These are phyloP conservation scores for Cercis canadensis DNA, from an alignment of 306 rosid species.

Conservation along the genomic window DNA sequence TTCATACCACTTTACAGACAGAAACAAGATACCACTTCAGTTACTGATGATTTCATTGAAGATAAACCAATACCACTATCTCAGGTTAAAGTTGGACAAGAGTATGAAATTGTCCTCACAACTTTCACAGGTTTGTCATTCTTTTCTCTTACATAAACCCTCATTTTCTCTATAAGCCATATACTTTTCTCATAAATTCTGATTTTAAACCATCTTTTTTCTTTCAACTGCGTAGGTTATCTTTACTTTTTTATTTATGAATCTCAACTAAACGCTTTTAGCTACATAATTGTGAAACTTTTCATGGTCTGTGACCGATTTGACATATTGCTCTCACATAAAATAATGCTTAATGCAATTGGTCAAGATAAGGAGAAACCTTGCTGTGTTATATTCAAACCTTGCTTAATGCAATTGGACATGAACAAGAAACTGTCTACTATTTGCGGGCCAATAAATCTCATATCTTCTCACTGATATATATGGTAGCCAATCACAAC, in stretches of 20 bases:
- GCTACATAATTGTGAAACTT: background rate
- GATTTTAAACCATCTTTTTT: no score
- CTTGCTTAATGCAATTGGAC: no score
- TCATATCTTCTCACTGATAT: background rate
- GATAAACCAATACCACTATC: conserved; percentile 81
- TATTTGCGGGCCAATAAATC: conserved; percentile 5
- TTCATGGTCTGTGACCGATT: background rate
- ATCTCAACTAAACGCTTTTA: conserved; percentile 10
- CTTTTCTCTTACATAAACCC: background rate
- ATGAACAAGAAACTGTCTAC: conserved; percentile 14
- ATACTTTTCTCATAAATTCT: background rate
- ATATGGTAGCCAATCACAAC: conserved; percentile 11
- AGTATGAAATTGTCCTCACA: conserved; percentile 87
- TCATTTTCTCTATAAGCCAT: background rate
- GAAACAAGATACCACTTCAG: conserved; percentile 38
- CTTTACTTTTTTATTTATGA: background rate
- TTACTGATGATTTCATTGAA: conserved; percentile 69
- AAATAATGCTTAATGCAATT: background rate
- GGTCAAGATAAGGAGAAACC: background rate
- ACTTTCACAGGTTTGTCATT: conserved; percentile 79
- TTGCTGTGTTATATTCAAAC: background rate
- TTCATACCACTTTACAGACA: conserved; percentile 76
- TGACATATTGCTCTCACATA: background rate
- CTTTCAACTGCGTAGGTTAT: no score
- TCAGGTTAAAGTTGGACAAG: conserved; percentile 72